Evolutionary conservation across 805 yeast species (phyloP).

Genomic region (Wickerhamiella dianesei): DNA sequence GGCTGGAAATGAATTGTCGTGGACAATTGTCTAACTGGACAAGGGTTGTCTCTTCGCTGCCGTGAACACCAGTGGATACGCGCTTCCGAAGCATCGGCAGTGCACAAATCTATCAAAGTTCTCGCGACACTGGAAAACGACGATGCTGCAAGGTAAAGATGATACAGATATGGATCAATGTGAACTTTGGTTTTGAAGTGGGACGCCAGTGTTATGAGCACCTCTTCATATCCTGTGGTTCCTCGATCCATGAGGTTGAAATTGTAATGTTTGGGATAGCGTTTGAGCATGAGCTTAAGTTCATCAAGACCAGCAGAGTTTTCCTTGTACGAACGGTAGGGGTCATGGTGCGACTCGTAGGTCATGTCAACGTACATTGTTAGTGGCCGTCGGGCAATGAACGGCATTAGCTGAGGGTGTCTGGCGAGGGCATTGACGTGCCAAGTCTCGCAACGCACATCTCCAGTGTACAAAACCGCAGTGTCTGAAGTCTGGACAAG

Average conservation of each 20-base stretch:
- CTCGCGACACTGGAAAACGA: constrained; percentile 15
- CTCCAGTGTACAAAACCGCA: constrained; percentile 42
- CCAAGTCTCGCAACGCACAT: constrained; percentile 42
- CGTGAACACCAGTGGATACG: constrained; percentile 20
- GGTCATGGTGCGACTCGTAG: constrained; percentile 37
- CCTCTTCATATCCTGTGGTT: constrained; percentile 41
- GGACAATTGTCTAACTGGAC: constrained; percentile 5
- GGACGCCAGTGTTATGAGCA: constrained; percentile 30
- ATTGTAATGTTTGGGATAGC: constrained; percentile 33
- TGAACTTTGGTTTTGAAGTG: constrained; percentile 23
- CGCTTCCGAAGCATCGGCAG: constrained; percentile 10
- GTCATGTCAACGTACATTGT: constrained; percentile 44
- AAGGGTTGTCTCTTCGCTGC: constrained; percentile 9
- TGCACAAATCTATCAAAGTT: constrained; percentile 11
- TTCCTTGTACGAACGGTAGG: constrained; percentile 32
- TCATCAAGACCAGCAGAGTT: constrained; percentile 32
- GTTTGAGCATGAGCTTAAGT: constrained; percentile 25
- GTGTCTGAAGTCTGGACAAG: constrained; percentile 28
- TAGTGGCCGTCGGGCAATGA: constrained; percentile 26
- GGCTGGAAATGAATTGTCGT: constrained; percentile 18
- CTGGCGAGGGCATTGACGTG: constrained; percentile 31
- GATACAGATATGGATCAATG: constrained; percentile 20
- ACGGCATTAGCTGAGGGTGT: constrained; percentile 34
- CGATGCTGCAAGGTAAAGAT: constrained; percentile 19
- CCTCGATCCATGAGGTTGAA: constrained; percentile 30